Percentiles rank a stretch among this genome's conserved stretches.
phyloP scores from a whole-genome alignment of 225 moss, liverwort and hornwort species.

The Physcomitrellopsis africana region DNA sequence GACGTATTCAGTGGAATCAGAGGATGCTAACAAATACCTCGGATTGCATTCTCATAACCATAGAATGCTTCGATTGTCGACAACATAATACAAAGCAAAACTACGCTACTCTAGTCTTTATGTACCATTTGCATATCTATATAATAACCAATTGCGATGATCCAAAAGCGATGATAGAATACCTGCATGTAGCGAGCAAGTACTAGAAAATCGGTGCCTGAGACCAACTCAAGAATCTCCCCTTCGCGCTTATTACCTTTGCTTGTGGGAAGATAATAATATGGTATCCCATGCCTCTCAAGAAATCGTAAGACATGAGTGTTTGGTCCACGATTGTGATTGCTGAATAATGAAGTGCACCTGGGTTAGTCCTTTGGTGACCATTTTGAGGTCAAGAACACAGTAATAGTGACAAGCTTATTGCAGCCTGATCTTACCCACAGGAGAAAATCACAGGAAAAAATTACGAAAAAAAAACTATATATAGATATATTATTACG shows the following conservation, averaged over 20 bases:
- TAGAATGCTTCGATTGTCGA: neutral
- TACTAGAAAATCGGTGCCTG: slow-evolving; percentile 80
- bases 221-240: slow-evolving; percentile 78
- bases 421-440: too few relatives aligned
- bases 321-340: slow-evolving; percentile 84
- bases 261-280: slow-evolving; percentile 87
- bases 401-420: too few relatives aligned
- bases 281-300: slow-evolving; percentile 94
- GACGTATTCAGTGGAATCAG: neutral
- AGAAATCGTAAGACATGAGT: slow-evolving; percentile 92
- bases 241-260: slow-evolving; percentile 74
- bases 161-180: neutral
- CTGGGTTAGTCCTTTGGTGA: neutral
- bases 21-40: neutral
- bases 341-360: slow-evolving; percentile 55
- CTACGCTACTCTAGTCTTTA: neutral
- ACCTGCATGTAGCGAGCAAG: slow-evolving; percentile 99
- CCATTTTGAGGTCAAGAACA: neutral
- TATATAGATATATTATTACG: too few relatives aligned
- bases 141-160: neutral
- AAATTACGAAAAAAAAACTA: too few relatives aligned
- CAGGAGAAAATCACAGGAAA: too few relatives aligned
- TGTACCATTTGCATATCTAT: neutral
- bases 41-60: too few relatives aligned
- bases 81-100: neutral